Evolutionary conservation across 768 basidiomycete genomes (phyloP).

Genomic region (Agaricus blazei): DNA sequence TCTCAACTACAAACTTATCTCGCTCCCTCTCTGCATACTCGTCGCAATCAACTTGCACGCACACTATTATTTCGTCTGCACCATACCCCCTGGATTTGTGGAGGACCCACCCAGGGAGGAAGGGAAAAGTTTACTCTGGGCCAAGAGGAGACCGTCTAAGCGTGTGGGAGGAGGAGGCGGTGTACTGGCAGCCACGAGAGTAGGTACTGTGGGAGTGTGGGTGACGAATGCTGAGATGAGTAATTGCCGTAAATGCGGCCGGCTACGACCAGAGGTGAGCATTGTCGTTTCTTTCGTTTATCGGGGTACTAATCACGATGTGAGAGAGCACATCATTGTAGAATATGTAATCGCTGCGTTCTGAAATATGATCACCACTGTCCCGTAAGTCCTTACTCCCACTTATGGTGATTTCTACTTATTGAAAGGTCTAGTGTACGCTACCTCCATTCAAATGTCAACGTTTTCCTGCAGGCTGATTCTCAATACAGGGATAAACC

Average conservation of each 20-base stretch:
- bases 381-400: conserved; percentile 54
- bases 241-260: conserved; percentile 65
- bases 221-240: conserved; percentile 52
- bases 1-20: conserved; percentile 53
- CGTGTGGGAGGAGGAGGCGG: conserved; percentile 25
- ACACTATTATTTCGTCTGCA: conserved; percentile 87
- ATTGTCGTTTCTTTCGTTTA: not conserved
- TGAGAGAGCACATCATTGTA: conserved; percentile 88
- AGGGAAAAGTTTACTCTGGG: conserved; percentile 53
- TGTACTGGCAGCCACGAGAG: not conserved
- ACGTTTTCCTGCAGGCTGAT: too few relatives aligned
- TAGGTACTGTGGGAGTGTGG: conserved; percentile 33
- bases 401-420: not conserved
- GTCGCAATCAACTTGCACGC: conserved; percentile 70
- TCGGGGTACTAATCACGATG: not conserved
- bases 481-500: conserved; percentile 74
- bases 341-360: conserved; percentile 86
- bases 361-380: conserved; percentile 91
- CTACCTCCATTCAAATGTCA: not conserved
- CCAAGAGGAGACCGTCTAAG: conserved; percentile 24
- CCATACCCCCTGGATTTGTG: conserved; percentile 74
- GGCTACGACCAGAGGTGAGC: conserved; percentile 74
- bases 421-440: conserved; percentile 22
- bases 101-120: conserved; percentile 45
- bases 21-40: conserved; percentile 65